Evolutionary conservation across 345 rosid genomes (phyloP).

Genomic region (Rhizophora apiculata): DNA sequence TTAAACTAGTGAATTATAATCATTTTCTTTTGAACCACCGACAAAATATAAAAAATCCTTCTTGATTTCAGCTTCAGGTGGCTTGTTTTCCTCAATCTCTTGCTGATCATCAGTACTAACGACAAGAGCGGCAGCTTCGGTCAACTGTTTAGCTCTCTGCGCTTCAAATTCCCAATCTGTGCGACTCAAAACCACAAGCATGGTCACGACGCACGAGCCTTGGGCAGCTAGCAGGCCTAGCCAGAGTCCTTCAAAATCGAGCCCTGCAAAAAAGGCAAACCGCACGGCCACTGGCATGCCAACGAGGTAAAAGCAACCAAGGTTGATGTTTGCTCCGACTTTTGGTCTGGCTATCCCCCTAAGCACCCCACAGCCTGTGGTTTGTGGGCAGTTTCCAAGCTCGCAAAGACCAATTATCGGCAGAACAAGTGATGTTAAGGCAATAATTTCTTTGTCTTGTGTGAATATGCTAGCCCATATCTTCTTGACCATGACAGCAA

Average conservation of each 20-base stretch:
- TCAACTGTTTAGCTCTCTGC: conserved; percentile 50
- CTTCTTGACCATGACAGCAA: conserved; percentile 49
- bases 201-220: conserved; percentile 56
- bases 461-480: conserved; percentile 78
- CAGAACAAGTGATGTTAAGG: conserved; percentile 60
- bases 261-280: conserved; percentile 48
- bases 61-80: conserved; percentile 32
- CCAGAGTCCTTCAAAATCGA: conserved; percentile 79
- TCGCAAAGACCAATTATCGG: conserved; percentile 85
- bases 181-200: conserved; percentile 52
- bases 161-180: conserved; percentile 78
- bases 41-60: conserved; percentile 33
- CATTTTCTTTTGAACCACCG: conserved; percentile 18
- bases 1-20: conserved; percentile 22
- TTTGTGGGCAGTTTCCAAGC: conserved; percentile 89
- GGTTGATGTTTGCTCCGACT: conserved; percentile 73
- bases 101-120: conserved; percentile 27
- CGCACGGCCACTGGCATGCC: conserved; percentile 82
- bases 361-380: conserved; percentile 74
- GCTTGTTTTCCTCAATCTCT: conserved; percentile 25
- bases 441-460: conserved; percentile 51
- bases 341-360: conserved; percentile 86
- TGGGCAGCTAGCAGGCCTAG: conserved; percentile 82
- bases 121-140: conserved; percentile 24
- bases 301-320: conserved; percentile 72